Evolutionary conservation across 192 early-diverging fungal genomes (phyloP), one percentile per base, ranked within the genome.

Genomic region (Backusella tarrabulga): DNA sequence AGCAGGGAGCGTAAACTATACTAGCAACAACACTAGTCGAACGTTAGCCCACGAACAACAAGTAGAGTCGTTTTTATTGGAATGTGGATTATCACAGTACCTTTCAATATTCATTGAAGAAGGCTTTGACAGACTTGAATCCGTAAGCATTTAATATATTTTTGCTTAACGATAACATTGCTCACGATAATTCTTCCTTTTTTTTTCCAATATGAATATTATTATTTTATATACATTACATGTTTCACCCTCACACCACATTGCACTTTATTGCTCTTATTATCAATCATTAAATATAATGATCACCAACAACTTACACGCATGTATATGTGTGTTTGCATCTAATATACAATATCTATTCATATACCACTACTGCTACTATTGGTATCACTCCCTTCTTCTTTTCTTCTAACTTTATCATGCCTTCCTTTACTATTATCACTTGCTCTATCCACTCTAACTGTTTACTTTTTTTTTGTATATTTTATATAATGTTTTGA

Each of bases 121-220:
- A 76, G 84, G 84, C 2, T 85, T 85, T 56, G 84, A 85, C 44
- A 75, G 79, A 29, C 41, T 82, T 14, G 77, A 82, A 74, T 84
- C 83, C 14, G 83, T 84, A 79, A 66, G 75, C 67, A 50, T 34
- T 54, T 34, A 67, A 15, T 35, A 7, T 38, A 44, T 41, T 73
- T n/a, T 26, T 71, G 12, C 34, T 29, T 14, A 19, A 34, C 15
- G 44, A 15, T 44, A 46, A 19, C 5, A 26, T 36, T 23, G 19
- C 34, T 38, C 26, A 9, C n/a, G 23, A n/a, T 71, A 12, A 3
- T 54, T 66, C 1, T 34, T 63, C 9, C 56, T 63, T 32, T 32
- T 32, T 32, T 11, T 63, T 29, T 63, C 26, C 12, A 50, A 19
- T 50, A 50, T 63, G 56, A 12, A 63, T 29, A 60, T 60, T 26